Evolutionary conservation across 1,139 yeast species (phyloP), one percentile per base, ranked within the genome.

Genomic region (Blastobotrys niveus): DNA sequence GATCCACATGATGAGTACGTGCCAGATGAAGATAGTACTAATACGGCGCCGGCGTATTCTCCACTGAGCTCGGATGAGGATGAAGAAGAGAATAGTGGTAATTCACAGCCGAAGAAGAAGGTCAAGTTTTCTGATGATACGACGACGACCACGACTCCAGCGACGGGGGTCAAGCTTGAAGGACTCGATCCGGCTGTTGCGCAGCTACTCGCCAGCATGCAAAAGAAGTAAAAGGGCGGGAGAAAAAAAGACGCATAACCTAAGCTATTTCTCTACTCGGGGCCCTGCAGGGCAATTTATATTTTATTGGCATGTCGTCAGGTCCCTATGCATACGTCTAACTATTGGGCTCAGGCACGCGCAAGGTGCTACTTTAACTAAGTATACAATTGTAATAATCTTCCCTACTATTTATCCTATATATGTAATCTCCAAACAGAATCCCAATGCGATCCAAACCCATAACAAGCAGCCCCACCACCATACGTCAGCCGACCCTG

Each of bases 381-480:
- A 25, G n/a, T 25, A 10, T 10, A 25, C 17, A 29, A n/a, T 15
- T 17, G 12, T 32, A 18, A 32, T 18, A 32, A 18, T 32, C 15
- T 5, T 34, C 3, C 14, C 14, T 22, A 5, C 29, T 18, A 21
- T 20, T 33, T 6, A 21, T n/a, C 7, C n/a, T 22, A 15, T n/a
- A 21, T n/a, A 19, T 27, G 19, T 40, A 6, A 15, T 27, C 7
- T 55, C n/a, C n/a, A 29, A 4, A 37, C 35, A 24, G 64, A 61
- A 49, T 79, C 82, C 73, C 81, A 81, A 38, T 72, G 76, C 24
- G 87, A 77, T 0, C 95, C 95, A 65, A 84, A 85, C 0, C 91
- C 83, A 57, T 82, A 85, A 59, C 95, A 85, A 1, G 84, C 87
- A 0, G 83, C 89, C 2, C 94, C 94, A 4, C 95, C 95, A 4